These are phyloP conservation scores for Cyberlindnera mycetangii DNA, from an alignment of 805 yeast species.

Conservation along the genomic window DNA sequence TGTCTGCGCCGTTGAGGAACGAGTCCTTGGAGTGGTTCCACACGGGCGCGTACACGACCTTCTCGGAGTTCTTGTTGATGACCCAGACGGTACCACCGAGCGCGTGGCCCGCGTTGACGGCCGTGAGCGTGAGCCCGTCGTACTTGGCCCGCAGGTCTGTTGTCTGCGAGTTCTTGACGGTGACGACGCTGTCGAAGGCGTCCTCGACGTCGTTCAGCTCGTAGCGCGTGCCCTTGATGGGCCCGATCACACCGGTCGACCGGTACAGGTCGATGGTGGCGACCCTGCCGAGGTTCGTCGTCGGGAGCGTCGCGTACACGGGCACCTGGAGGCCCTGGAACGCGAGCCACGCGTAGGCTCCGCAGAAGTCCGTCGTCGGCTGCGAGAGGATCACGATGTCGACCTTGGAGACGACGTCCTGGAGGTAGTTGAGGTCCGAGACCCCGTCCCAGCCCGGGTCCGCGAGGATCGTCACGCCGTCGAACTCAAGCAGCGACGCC, in stretches of 20 bases:
- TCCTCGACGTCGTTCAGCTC: conserved; percentile 76
- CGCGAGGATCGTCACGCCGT: conserved; percentile 53
- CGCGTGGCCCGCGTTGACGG: conserved; percentile 88
- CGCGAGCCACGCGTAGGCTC: conserved; percentile 73
- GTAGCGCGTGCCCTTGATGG: conserved; percentile 50
- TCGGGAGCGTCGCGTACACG: conserved; percentile 87
- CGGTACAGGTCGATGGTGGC: conserved; percentile 83
- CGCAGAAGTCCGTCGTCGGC: conserved; percentile 72
- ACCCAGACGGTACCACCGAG: conserved; percentile 94
- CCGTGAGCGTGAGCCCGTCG: conserved; percentile 66
- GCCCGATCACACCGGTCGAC: conserved; percentile 71
- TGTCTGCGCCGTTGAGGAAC: conserved; percentile 69
- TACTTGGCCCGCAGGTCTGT: conserved; percentile 55
- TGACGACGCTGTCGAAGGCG: conserved; percentile 65
- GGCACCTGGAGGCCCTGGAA: conserved; percentile 63
- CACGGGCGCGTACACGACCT: conserved; percentile 81
- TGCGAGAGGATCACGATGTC: conserved; percentile 83
- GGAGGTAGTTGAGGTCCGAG: conserved; percentile 40
- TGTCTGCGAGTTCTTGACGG: conserved; percentile 79
- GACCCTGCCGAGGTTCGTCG: conserved; percentile 79
- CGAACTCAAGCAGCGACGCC: conserved; percentile 57
- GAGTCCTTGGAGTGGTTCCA: conserved; percentile 95
- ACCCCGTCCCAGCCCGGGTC: conserved; percentile 77
- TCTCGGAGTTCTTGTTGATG: conserved; percentile 68
- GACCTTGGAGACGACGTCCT: conserved; percentile 42